Base-by-base conservation (phyloP, 139 green algal species). In the Diplosphaera chodatii region DNA sequence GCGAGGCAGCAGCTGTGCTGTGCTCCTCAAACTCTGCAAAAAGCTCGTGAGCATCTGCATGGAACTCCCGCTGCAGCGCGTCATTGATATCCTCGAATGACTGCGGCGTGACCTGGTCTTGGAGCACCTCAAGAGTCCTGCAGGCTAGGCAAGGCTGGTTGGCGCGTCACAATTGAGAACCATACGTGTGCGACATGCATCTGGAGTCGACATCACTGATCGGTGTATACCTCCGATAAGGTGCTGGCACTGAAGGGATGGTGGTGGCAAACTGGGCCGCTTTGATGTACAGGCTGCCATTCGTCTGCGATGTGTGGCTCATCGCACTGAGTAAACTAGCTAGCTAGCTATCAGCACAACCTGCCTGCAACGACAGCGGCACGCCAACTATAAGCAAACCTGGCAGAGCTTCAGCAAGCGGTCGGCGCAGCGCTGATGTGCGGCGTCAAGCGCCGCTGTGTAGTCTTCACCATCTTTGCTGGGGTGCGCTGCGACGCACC, bases 231-330 rank as follows among this genome's bases (percentile, higher is more conserved):
- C 59, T 77, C 6, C 79, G 68, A 63, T 82, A 82, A 66, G 82
- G 64, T 30, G 32, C 25, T 3, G 80, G 77, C 20, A 73, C 69
- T 22, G 81, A 79, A 3, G 79, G 79, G 33, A 91, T 81, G 0
- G 83, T 76, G 0, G 82, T 75, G 16, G 87, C 83, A 74, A 95
- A 87, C 84, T 97, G 92, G 0, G 86, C 91, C 0, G 88, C 87
- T 81, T 97, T 97, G 66, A 95, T 85, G 81, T 96, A 97, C 30
- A 96, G 73, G 1, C 90, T 90, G 0, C 91, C 91, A 66, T 94
- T 94, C 68, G 31, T 67, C 29, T 90, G 81, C 27, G n/a, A n/a
- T n/a, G n/a, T n/a, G n/a, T n/a, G n/a, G n/a, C n/a, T n/a, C n/a
- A n/a, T n/a, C n/a, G n/a, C n/a, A n/a, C n/a, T n/a, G n/a, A n/a